Base-by-base conservation (phyloP, 495 filamentous ascomycete genomes). In the Pyronema omphalodes region DNA sequence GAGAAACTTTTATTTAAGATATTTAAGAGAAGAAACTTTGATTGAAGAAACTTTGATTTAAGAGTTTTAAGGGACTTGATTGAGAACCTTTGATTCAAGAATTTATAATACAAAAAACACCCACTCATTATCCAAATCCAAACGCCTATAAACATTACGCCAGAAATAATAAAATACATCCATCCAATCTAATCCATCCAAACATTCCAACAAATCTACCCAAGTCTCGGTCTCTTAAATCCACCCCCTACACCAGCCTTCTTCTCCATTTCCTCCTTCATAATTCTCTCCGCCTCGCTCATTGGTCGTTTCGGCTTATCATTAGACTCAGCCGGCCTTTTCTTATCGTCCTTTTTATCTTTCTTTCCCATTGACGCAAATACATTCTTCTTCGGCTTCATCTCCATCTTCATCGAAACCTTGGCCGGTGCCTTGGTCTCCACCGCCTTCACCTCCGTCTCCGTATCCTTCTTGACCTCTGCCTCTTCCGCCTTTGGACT, bases 201-300 rank as follows among this genome's bases (percentile, higher is more conserved):
- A 29, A 29, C 23, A 29, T 5, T 5, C 1, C 23, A 29, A 29
- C 23, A 29, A 1, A 29, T 29, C 23, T 29, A 29, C 5, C 1
- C 23, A 29, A 29, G 23, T 29, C 23, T 29, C 23, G 23, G 23
- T 29, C 23, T 29, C 23, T 29, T 29, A 5, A 29, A 29, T 2
- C 1, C 23, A 29, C 23, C 23, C 5, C 23, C 23, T 29, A 29
- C 23, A 29, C 23, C 23, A 29, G 2, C 23, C 6, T n/a, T 40
- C 50, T 23, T 52, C 60, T 89, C 81, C 62, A 84, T 73, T 59
- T 89, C 86, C 56, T 84, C 81, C 66, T 81, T 84, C 86, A 93
- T 93, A 55, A 91, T 91, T 54, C 86, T 73, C 57, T 93, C 86
- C n/a, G 82, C 83, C 66, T 91, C 83, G 57, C 81, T 84, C 75